These are phyloP conservation scores for Arachnomyces sp. DNA, from an alignment of 2,329 filamentous ascomycete genomes.

Conservation along the genomic window DNA sequence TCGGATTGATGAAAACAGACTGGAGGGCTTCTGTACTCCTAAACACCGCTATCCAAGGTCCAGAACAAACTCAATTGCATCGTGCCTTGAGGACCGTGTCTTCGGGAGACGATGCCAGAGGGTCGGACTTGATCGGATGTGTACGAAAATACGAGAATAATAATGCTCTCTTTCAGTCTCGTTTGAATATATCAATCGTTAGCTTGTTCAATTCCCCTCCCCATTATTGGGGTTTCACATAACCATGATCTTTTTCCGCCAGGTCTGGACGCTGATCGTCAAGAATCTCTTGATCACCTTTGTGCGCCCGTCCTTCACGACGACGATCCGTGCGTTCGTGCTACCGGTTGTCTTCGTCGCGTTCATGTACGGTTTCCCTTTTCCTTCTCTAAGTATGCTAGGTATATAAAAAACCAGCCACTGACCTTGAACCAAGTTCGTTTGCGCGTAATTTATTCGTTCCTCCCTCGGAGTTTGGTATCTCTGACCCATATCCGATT, in stretches of 20 bases:
- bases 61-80: too few relatives aligned
- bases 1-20: too few relatives aligned
- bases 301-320: slow-evolving; percentile 47
- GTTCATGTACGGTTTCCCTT: slow-evolving; percentile 28
- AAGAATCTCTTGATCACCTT: slow-evolving; percentile 52
- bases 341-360: slow-evolving; percentile 49
- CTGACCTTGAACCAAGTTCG: slow-evolving; percentile 39
- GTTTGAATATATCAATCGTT: too few relatives aligned
- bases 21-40: too few relatives aligned
- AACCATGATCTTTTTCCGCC: slow-evolving; percentile 36
- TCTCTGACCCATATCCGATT: slow-evolving; percentile 56
- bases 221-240: neutral
- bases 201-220: too few relatives aligned
- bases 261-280: slow-evolving; percentile 50
- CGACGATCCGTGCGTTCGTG: slow-evolving; percentile 48
- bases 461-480: slow-evolving; percentile 66
- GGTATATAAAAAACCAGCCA: neutral
- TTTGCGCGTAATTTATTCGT: slow-evolving; percentile 80
- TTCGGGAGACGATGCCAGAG: too few relatives aligned
- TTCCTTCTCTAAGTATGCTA: slow-evolving; percentile 10
- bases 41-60: too few relatives aligned
- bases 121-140: too few relatives aligned
- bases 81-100: too few relatives aligned
- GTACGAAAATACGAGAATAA: too few relatives aligned
- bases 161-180: too few relatives aligned